These are phyloP conservation scores for Triangularia setosa DNA, from an alignment of 2,329 filamentous ascomycete genomes.

Conservation along the genomic window DNA sequence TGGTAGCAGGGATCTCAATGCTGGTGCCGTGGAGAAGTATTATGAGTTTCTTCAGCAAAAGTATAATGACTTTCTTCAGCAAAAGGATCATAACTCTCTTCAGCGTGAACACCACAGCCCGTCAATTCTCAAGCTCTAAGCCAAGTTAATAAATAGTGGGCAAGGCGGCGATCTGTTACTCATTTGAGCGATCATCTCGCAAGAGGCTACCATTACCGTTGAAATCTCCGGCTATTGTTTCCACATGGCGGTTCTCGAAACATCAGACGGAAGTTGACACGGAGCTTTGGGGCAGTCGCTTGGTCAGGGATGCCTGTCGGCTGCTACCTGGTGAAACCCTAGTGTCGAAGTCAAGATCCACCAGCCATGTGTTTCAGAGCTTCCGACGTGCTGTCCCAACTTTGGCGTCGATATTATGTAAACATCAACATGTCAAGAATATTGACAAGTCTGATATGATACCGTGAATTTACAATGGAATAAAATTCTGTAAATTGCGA, in stretches of 20 bases:
- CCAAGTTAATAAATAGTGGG: not conserved
- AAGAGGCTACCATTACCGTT: not conserved
- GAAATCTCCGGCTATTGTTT: not conserved
- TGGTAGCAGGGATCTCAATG: too few species aligned
- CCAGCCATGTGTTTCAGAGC: not conserved
- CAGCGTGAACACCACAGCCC: not conserved
- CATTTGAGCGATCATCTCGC: not conserved
- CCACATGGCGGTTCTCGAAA: not conserved
- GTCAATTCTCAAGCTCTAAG: not conserved
- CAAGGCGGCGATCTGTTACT: not conserved
- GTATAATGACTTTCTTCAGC: too few species aligned
- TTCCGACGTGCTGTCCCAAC: not conserved
- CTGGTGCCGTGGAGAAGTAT: too few species aligned
- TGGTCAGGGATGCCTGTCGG: not conserved
- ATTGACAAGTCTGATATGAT: not conserved
- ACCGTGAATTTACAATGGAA: not conserved
- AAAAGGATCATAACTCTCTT: not conserved
- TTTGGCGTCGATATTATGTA: not conserved
- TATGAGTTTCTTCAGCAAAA: too few species aligned
- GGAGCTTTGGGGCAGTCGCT: conserved; percentile 3
- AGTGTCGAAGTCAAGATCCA: not conserved
- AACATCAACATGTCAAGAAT: not conserved
- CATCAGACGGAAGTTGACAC: not conserved
- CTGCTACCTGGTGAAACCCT: conserved; percentile 5
- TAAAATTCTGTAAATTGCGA: not conserved